These are phyloP conservation scores for Solanum paucissectum DNA, from an alignment of 257 asterid species.

Conservation along the genomic window DNA sequence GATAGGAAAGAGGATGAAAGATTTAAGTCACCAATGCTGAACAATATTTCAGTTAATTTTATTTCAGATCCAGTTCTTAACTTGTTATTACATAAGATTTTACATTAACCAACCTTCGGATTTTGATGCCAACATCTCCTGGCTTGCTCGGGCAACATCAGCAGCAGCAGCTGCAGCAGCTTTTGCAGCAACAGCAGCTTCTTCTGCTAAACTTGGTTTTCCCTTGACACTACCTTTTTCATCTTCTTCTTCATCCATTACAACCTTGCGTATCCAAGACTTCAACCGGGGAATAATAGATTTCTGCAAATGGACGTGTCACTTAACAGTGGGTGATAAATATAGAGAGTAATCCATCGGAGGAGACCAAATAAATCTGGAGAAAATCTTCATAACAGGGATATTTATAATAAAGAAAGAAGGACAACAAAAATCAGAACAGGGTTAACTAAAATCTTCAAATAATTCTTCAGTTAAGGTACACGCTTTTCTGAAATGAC, in stretches of 20 bases:
- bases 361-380: neutral
- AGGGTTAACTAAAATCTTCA: neutral
- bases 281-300: conserved; percentile 66
- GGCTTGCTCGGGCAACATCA: conserved; percentile 91
- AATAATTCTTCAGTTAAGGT: neutral
- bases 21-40: neutral
- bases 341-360: neutral
- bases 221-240: conserved; percentile 27
- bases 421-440: neutral
- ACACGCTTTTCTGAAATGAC: neutral
- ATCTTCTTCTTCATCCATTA: conserved; percentile 56
- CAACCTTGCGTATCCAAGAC: conserved; percentile 90
- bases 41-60: neutral
- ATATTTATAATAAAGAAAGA: neutral
- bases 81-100: neutral
- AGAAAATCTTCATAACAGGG: neutral
- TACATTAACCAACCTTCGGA: conserved; percentile 45
- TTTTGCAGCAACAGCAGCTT: conserved; percentile 85
- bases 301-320: conserved; percentile 39
- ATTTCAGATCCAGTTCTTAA: neutral
- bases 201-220: conserved; percentile 69
- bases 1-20: neutral
- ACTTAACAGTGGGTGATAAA: neutral
- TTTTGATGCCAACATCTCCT: conserved; percentile 62
- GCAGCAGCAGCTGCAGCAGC: conserved; percentile 92